Base-by-base conservation (phyloP, 306 rosid species). In the Trichosanthes cucumerina region DNA sequence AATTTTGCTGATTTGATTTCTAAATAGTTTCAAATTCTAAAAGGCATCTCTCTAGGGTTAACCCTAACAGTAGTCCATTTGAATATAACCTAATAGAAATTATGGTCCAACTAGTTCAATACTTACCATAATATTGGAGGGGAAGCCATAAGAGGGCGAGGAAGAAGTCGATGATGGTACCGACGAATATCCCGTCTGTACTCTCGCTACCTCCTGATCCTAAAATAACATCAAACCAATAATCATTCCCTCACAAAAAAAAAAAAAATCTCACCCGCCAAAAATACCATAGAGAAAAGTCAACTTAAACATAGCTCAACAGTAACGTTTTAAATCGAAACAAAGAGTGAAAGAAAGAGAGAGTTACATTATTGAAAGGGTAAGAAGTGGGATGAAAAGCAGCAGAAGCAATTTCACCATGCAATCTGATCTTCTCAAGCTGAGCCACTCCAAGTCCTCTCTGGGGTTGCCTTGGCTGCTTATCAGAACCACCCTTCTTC, bases 371-470 rank as follows among this genome's bases (percentile, higher is more conserved):
- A 68, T 47, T 84, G 62, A 92, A 86, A 23, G 91, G 81, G 71
- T 81, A 89, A 26, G 89, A 80, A 36, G 62, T 43, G 14, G 84
- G 92, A 24, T 75, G 89, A 81, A 87, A 82, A 75, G 71, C 80
- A 16, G 79, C 64, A 64, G 73, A 85, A 8, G 84, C 86, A 75
- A 92, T 83, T 88, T 92, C 91, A 53, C 93, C 96, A 87, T 92
- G 97, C 86, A 96, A 86, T 88, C 99, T 92, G 87, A 96, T 96
- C 86, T 92, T 96, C 90, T 96, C 99, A 60, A 96, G 86, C 77
- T 96, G 99, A 86, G 99, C 99, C 75, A 96, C 98, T 23, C 99
- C 99, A 66, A 96, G 88, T 34, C 99, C 99, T 90, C 99, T 91
- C 82, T 96, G 99, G 0, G 99, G 99, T 78, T 91, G 99, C 82